These are phyloP conservation scores for Ceratocystis ficicola DNA, from an alignment of 2,329 filamentous ascomycete genomes.

Conservation along the genomic window DNA sequence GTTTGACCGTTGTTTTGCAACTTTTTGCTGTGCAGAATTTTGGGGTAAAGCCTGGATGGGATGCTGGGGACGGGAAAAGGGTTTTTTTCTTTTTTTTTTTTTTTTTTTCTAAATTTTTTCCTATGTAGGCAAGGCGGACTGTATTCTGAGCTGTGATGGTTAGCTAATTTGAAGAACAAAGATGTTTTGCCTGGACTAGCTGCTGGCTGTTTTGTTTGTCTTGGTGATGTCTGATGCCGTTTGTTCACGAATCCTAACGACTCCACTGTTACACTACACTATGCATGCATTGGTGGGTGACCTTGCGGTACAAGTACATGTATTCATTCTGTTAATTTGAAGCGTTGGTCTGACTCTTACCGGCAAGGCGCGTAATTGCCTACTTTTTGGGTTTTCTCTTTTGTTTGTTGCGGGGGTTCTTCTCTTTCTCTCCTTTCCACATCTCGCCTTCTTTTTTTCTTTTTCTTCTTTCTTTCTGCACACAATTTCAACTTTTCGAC, in stretches of 20 bases:
- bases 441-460: neutral
- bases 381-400: neutral
- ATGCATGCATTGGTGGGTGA: neutral
- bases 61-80: neutral
- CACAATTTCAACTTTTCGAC: too few species aligned
- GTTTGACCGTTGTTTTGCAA: conserved; percentile 6
- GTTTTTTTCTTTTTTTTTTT: conserved; percentile 13
- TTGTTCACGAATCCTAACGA: too few species aligned
- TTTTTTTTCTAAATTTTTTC: neutral
- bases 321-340: too few species aligned
- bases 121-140: neutral
- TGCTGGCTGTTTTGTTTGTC: neutral
- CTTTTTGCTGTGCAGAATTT: neutral
- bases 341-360: too few species aligned
- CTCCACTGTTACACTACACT: too few species aligned
- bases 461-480: neutral
- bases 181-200: neutral
- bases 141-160: neutral
- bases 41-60: neutral
- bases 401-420: neutral
- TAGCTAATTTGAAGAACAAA: neutral
- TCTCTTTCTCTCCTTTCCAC: conserved; percentile 1
- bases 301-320: neutral
- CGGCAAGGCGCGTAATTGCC: too few species aligned
- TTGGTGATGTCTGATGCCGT: too few species aligned